Evolutionary conservation across 352 stramenopile genomes (phyloP).

Genomic region (Phytopythium cucurbitacearum): DNA sequence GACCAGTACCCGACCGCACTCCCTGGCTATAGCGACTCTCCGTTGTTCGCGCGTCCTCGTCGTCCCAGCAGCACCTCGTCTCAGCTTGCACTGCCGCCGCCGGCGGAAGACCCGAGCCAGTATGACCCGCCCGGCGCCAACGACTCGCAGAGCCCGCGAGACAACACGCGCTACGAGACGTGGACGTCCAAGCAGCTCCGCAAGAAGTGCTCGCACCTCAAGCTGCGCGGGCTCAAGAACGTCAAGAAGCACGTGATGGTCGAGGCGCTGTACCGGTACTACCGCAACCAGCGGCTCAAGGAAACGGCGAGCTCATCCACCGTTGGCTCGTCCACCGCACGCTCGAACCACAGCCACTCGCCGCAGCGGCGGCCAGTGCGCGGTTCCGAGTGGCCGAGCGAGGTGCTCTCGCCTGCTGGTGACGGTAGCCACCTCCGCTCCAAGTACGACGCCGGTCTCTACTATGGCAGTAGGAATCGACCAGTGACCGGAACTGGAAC

Average conservation of each 20-base stretch:
- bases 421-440: too few relatives aligned
- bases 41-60: background rate
- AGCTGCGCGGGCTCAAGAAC: constrained; percentile 77
- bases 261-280: constrained; percentile 73
- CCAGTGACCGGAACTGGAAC: too few relatives aligned
- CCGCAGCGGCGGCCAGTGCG: constrained; percentile 4
- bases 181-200: constrained; percentile 81
- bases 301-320: constrained; percentile 20
- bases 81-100: constrained; percentile 16
- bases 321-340: constrained; percentile 3
- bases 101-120: constrained; percentile 30
- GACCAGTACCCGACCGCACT: constrained; percentile 7
- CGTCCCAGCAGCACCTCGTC: constrained; percentile 6
- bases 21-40: background rate
- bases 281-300: constrained; percentile 60
- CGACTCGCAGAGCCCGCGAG: constrained; percentile 46
- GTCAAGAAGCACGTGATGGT: constrained; percentile 88
- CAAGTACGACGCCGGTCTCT: too few relatives aligned
- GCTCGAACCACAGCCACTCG: constrained; percentile 9
- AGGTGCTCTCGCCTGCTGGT: too few relatives aligned
- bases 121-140: constrained; percentile 26
- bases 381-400: too few relatives aligned
- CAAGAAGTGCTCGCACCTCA: constrained; percentile 79
- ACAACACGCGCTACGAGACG: constrained; percentile 69
- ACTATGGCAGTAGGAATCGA: too few relatives aligned